Conservation (phyloP, 345 rosid genomes). For the rapeseed (Brassica napus) region DNA sequence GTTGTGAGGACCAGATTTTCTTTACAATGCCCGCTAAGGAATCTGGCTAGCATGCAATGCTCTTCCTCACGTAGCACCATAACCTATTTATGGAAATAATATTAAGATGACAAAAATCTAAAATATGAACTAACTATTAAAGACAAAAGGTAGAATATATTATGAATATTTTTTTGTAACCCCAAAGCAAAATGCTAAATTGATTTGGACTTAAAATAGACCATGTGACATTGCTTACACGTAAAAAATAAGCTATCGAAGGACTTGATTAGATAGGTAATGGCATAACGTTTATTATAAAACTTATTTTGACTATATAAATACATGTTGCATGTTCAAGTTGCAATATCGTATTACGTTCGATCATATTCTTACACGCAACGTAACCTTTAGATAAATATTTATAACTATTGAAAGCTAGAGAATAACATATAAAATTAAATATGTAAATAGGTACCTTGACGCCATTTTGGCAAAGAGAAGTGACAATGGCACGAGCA, state of each 20-base stretch:
- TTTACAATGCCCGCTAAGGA: conserved; percentile 24
- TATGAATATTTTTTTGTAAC: background rate
- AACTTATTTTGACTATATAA: background rate
- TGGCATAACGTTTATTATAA: background rate
- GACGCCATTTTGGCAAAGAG: conserved; percentile 50
- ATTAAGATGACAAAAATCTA: background rate
- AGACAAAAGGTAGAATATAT: background rate
- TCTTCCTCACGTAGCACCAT: conserved; percentile 42
- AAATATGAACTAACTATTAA: background rate
- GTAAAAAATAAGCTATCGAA: background rate
- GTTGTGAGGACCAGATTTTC: conserved; percentile 43
- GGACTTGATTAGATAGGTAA: background rate
- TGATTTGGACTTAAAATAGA: background rate
- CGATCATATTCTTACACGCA: background rate
- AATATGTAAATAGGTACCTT: conserved; percentile 41
- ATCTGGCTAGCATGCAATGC: conserved; percentile 44
- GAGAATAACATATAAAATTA: background rate
- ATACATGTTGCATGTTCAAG: background rate
- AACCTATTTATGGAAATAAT: conserved; percentile 41
- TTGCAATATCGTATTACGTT: background rate
- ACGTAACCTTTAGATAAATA: background rate
- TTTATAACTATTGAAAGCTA: background rate
- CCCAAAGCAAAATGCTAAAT: background rate
- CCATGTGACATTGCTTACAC: conserved; percentile 15
- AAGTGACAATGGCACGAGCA: conserved; percentile 49